phyloP scores from a whole-genome alignment of 2,329 filamentous ascomycete genomes.

The Arthrobotrys sphaeroides region DNA sequence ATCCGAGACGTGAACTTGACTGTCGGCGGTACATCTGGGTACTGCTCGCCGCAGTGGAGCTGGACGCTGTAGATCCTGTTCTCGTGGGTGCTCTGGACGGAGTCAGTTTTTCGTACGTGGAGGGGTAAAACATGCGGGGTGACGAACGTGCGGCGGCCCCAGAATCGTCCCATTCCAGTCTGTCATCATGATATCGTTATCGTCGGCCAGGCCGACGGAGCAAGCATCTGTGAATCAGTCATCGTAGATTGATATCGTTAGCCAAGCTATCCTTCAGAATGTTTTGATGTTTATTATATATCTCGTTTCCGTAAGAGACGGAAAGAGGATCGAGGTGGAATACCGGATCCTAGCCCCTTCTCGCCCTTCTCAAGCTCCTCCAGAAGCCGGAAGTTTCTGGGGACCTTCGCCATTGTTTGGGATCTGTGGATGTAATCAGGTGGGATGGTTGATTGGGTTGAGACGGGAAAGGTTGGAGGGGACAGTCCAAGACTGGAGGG shows the following conservation, averaged over 20 bases:
- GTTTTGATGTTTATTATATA: neutral
- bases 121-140: constrained; percentile 14
- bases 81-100: constrained; percentile 83
- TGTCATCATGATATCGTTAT: constrained; percentile 94
- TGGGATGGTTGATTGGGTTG: neutral
- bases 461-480: no score
- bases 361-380: constrained; percentile 99
- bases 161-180: constrained; percentile 99
- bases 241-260: constrained; percentile 13
- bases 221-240: constrained; percentile 76
- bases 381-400: constrained; percentile 93
- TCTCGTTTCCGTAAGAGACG: no score
- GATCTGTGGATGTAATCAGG: neutral
- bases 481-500: no score
- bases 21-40: constrained; percentile 86
- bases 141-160: constrained; percentile 87
- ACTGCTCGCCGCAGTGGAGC: constrained; percentile 90
- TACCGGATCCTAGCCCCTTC: constrained; percentile 92
- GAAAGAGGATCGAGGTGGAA: neutral
- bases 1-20: constrained; percentile 94
- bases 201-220: constrained; percentile 93
- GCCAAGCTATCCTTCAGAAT: neutral
- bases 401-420: constrained; percentile 73
- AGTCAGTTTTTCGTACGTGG: neutral
- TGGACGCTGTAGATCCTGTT: constrained; percentile 99